Percentiles rank a stretch among this genome's conserved stretches.
Conservation (phyloP, 768 basidiomycete species). For the Lactarius hengduanensis region DNA sequence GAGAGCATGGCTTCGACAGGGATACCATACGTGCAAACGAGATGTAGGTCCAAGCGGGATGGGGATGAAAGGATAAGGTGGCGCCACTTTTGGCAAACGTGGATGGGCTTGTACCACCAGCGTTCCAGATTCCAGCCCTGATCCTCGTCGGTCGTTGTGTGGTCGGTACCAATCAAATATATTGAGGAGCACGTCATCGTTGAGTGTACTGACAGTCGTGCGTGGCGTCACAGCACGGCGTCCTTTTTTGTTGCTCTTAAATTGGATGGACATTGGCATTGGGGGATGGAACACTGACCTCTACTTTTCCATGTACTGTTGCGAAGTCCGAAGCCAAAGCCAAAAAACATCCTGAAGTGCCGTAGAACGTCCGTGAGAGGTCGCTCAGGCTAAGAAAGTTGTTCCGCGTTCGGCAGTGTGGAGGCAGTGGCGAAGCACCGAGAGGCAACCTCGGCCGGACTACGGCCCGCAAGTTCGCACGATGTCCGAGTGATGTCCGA, state of each 20-base stretch:
- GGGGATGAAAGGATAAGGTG: constrained; percentile 5
- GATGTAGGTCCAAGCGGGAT: constrained; percentile 5
- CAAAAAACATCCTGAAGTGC: background rate
- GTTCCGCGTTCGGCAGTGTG: too few species aligned
- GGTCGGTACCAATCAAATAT: constrained; percentile 12
- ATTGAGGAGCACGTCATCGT: constrained; percentile 6
- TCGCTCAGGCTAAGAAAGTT: too few species aligned
- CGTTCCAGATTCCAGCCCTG: constrained; percentile 9
- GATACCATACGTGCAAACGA: constrained; percentile 13
- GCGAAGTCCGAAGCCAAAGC: background rate
- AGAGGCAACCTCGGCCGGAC: too few species aligned
- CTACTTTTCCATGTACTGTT: background rate
- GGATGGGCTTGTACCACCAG: constrained; percentile 19
- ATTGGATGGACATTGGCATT: background rate
- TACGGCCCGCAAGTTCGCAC: background rate
- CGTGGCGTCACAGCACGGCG: background rate
- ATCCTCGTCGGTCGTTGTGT: background rate
- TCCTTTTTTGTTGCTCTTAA: background rate
- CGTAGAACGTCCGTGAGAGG: background rate
- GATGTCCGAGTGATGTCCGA: background rate
- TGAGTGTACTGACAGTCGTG: background rate
- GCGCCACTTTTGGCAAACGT: constrained; percentile 10
- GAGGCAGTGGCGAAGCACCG: background rate
- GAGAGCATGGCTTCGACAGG: constrained; percentile 8
- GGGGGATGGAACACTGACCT: background rate